Evolutionary conservation across 2,329 filamentous ascomycete species (phyloP), one percentile per base, ranked within the genome.

Genomic region (Pseudogymnoascus sp.): DNA sequence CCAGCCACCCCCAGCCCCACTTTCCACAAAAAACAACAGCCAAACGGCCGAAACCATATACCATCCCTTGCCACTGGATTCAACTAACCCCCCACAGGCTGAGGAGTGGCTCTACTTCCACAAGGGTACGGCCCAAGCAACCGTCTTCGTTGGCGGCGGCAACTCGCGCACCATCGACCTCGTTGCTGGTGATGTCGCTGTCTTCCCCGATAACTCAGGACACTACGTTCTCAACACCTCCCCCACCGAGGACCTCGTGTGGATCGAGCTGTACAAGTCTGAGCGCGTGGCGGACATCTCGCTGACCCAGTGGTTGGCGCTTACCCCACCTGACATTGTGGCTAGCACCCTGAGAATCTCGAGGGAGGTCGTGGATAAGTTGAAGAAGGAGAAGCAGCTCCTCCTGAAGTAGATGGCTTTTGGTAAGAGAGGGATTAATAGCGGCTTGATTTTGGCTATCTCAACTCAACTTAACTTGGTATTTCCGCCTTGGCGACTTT

Each of bases 31-130:
- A 44, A 42, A 29, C 31, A 16, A 5, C 14, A 10, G 31, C 3
- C 47, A 31, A 53, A 13, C n/a, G 11, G 11, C 50, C 3, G n/a
- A 44, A 29, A 38, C 4, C 31, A 44, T 40, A 42, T 35, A 53
- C 47, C n/a, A 19, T 19, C 5, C 10, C 1, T 33, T 38, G 26
- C 61, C 7, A 3, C 7, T 64, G 26, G 4, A 56, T 6, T 33
- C 14, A 33, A 26, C 47, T 56, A 6, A 56, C 47, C 47, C 24
- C 11, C 64, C 21, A 10, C 64, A 86, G 82, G 83, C 84, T 4
- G 84, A 88, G 68, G 86, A 89, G 72, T 89, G 87, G 86, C 74
- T 89, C 2, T 89, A 88, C 74, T 89, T 90, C 76, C 84, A 87
- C 71, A 76, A 82, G 64, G 87, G 86, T 24, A 74, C 78, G 1